A percentile compares a stretch with the other conserved stretches of the same genome.
Conservation (phyloP, 148 eudicot genomes). For the Fallopia convolvulus region DNA sequence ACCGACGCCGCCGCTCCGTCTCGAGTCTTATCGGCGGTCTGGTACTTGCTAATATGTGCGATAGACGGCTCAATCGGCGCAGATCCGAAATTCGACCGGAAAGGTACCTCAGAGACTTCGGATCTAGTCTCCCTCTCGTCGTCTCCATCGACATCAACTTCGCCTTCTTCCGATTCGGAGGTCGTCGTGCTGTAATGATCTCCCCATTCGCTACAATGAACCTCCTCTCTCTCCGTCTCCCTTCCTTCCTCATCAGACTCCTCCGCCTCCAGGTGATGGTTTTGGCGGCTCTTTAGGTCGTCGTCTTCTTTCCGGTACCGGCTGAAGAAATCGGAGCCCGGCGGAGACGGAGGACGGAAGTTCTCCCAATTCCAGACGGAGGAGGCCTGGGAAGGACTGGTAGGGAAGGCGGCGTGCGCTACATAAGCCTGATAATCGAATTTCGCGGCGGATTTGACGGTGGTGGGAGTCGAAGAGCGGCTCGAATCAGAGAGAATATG, state of each 20-base stretch:
- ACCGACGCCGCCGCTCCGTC: conserved; percentile 40
- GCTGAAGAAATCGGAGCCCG: conserved; percentile 61
- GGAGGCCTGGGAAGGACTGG: conserved; percentile 63
- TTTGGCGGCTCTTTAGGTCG: not conserved
- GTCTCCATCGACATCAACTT: conserved; percentile 23
- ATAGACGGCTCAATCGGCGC: conserved; percentile 14
- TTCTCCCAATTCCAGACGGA: conserved; percentile 97
- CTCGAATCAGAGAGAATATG: conserved; percentile 67
- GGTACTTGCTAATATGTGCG: not conserved
- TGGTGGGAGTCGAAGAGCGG: conserved; percentile 25
- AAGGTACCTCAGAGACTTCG: conserved; percentile 31
- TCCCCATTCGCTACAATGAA: conserved; percentile 96
- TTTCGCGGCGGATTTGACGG: conserved; percentile 10
- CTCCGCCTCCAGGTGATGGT: conserved; percentile 24
- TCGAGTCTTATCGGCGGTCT: conserved; percentile 17
- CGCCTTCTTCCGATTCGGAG: conserved; percentile 27
- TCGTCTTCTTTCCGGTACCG: conserved; percentile 10
- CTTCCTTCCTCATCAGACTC: conserved; percentile 27
- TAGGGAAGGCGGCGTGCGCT: conserved; percentile 31
- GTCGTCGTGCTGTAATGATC: conserved; percentile 70
- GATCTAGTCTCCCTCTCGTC: conserved; percentile 65
- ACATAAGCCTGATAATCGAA: conserved; percentile 35
- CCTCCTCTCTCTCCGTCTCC: conserved; percentile 71
- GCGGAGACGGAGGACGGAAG: conserved; percentile 90
- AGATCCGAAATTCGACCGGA: conserved; percentile 35